Evolutionary conservation across 441 rosid species (phyloP).

Genomic region (Gossypium laxum): DNA sequence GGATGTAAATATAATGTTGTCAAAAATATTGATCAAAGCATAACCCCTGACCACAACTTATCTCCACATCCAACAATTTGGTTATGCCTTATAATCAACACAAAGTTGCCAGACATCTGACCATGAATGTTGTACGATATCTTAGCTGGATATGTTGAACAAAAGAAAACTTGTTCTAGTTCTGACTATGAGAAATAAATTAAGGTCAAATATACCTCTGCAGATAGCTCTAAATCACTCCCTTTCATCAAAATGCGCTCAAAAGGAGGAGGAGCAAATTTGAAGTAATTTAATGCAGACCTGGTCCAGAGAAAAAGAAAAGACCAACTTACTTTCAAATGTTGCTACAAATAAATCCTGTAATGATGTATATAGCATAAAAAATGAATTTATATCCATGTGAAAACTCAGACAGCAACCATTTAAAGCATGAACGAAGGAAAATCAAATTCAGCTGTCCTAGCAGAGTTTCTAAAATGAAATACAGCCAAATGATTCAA

Average conservation of each 20-base stretch:
- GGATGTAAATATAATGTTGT: not conserved
- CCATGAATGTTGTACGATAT: not conserved
- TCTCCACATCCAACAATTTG: not conserved
- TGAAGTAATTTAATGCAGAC: slow-evolving; percentile 59
- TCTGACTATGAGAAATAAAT: not conserved
- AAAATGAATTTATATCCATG: not conserved
- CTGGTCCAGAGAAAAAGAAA: slow-evolving; percentile 33
- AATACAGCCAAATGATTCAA: not conserved
- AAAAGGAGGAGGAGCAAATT: slow-evolving; percentile 77
- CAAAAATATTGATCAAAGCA: not conserved
- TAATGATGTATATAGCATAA: not conserved
- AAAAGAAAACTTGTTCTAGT: not conserved
- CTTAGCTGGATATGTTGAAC: not conserved
- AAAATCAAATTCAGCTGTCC: not conserved
- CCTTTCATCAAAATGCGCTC: slow-evolving; percentile 44
- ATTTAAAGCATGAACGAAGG: not conserved
- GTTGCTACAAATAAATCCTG: not conserved
- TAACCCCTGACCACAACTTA: not conserved
- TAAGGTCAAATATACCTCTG: slow-evolving; percentile 31
- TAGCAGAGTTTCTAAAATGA: not conserved
- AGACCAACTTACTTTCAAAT: not conserved
- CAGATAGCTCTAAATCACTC: slow-evolving; percentile 21
- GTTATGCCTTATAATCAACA: not conserved
- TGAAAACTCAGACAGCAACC: not conserved
- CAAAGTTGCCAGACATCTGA: not conserved